Base-by-base conservation (phyloP, 345 rosid species). In the Lumnitzera littorea region DNA sequence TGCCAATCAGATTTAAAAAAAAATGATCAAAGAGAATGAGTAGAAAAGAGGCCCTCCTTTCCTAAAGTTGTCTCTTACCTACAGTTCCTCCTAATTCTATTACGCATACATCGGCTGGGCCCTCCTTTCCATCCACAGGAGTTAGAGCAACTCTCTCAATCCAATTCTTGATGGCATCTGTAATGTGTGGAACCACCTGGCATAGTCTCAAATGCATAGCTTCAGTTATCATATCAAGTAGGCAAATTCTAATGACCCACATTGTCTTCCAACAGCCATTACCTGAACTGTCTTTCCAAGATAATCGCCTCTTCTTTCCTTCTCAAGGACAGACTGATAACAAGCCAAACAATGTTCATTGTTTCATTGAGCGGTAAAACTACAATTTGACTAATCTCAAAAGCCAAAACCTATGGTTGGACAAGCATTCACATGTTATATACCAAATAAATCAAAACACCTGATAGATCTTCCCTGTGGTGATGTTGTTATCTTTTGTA, bases 51-150 rank as follows among this genome's bases (percentile, higher is more conserved):
- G 16, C 47, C 24, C 36, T 50, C 46, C 53, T 15, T 15, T 36
- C 49, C 43, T 20, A 20, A 20, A 20, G 46, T 68, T 13, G 49
- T 65, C 64, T 71, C 86, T 77, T 78, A 92, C 99, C 99, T 68
- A 90, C 95, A 58, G 99, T 94, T 59, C 99, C 99, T 55, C 99
- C 99, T 66, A 94, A 75, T 80, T 94, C 99, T 72, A 94, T 94
- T 53, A 94, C 97, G 73, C 99, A 94, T 67, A 90, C 95, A 83
- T 90, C 85, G 0, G 95, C 90, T 53, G 92, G 83, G 16, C 85
- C 95, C 66, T 88, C 86, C 61, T 79, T 74, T 61, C 97, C 99
- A 82, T 94, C 99, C 46, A 94, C 97, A 48, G 97, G 97, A 67
- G 88, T 72, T 46, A 68, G 65, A 67, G 94, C 74, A 56, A 86